These are phyloP conservation scores for Plenodomus lindquistii DNA, from an alignment of 2,329 filamentous ascomycete genomes.

Conservation along the genomic window DNA sequence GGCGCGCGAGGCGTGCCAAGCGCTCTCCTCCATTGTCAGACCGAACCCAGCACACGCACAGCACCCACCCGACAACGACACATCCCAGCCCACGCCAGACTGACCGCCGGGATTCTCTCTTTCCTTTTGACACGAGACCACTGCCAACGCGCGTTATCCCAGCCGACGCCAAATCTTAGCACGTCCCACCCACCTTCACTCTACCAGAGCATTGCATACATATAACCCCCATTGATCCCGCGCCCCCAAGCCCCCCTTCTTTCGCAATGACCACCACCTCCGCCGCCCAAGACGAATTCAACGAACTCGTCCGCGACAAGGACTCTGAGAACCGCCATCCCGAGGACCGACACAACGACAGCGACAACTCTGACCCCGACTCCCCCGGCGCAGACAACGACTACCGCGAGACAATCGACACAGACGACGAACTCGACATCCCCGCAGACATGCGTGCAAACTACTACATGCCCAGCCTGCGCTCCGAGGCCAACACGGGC, in stretches of 20 bases:
- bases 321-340: conserved; percentile 49
- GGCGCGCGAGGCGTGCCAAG: background rate
- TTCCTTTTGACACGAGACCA: conserved; percentile 7
- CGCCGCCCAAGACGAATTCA: conserved; percentile 56
- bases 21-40: background rate
- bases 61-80: background rate
- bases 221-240: conserved; percentile 9
- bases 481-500: conserved; percentile 73
- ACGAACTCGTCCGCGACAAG: conserved; percentile 55
- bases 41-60: background rate
- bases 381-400: conserved; percentile 53
- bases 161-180: conserved; percentile 1
- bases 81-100: conserved; percentile 8
- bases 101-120: conserved; percentile 2
- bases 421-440: conserved; percentile 52
- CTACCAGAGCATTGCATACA: no score
- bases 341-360: conserved; percentile 59
- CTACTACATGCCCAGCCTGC: conserved; percentile 61
- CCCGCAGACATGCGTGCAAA: conserved; percentile 60
- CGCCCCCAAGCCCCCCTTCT: conserved; percentile 11
- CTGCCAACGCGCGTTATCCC: conserved; percentile 3
- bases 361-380: conserved; percentile 61
- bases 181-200: background rate
- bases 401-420: conserved; percentile 65
- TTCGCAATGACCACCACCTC: conserved; percentile 47